Conservation (phyloP, 1,284 basidiomycete genomes). For the Serendipita sp. region DNA sequence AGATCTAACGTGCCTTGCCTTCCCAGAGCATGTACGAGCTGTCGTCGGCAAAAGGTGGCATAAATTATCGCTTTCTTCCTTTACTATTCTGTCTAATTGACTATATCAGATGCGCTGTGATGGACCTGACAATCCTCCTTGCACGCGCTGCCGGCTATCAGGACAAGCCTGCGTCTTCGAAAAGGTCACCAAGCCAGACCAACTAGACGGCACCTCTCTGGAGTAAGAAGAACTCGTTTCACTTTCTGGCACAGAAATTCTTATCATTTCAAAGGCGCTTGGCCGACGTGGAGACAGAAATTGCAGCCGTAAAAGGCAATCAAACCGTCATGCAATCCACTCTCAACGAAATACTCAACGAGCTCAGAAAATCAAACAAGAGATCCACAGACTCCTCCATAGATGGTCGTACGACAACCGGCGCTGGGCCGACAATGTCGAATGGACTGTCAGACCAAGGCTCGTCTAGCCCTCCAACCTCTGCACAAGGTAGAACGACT, state of each 20-base stretch:
- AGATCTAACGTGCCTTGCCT: background rate
- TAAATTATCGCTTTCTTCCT: background rate
- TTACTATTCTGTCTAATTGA: background rate
- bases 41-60: slow-evolving; percentile 4
- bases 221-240: background rate
- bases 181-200: slow-evolving; percentile 5
- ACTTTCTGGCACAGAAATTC: background rate
- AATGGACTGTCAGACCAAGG: slow-evolving; percentile 1
- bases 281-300: background rate
- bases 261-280: background rate
- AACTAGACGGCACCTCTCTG: background rate
- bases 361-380: slow-evolving; percentile 1
- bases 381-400: background rate
- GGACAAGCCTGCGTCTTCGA: background rate
- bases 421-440: background rate
- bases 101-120: slow-evolving; percentile 2
- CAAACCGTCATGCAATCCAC: slow-evolving; percentile 1
- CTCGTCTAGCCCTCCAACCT: background rate
- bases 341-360: slow-evolving; percentile 5
- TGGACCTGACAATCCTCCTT: slow-evolving; percentile 6
- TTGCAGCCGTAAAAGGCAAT: background rate
- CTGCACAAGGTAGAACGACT: background rate
- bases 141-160: background rate
- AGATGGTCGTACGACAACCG: background rate
- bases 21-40: slow-evolving; percentile 4